phyloP scores from a whole-genome alignment of 306 rosid genomes.

The Prunus salicina region DNA sequence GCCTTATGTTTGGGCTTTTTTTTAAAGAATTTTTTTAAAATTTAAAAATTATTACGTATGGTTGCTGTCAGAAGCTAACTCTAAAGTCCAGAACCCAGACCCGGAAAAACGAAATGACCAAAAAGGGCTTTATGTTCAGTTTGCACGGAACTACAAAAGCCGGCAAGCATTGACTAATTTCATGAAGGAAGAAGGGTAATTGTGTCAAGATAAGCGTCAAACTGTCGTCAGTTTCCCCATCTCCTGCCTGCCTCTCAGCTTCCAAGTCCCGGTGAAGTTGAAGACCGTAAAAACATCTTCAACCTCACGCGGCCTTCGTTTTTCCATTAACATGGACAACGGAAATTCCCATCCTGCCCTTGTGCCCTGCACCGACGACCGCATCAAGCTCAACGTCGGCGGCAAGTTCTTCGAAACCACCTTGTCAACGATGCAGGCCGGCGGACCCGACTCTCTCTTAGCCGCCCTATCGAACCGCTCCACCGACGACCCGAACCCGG shows the following conservation, averaged over 20 bases:
- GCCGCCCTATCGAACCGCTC: slow-evolving; percentile 58
- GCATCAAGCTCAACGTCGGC: slow-evolving; percentile 86
- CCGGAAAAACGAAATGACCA: background rate
- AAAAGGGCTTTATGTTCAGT: background rate
- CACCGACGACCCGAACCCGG: slow-evolving; percentile 42
- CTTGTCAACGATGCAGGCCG: slow-evolving; percentile 59
- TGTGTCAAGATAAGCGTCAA: background rate
- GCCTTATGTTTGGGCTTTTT: no score
- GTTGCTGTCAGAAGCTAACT: background rate
- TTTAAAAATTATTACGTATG: no score
- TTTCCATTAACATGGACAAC: slow-evolving; percentile 18
- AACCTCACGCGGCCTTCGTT: background rate
- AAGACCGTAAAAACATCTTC: slow-evolving; percentile 1
- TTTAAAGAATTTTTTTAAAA: no score
- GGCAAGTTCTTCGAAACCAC: slow-evolving; percentile 85
- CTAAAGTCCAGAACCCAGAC: background rate
- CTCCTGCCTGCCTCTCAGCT: background rate
- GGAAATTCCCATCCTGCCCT: slow-evolving; percentile 26
- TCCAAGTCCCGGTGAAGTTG: background rate
- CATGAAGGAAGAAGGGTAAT: background rate
- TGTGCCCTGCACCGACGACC: slow-evolving; percentile 41
- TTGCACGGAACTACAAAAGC: background rate
- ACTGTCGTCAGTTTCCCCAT: background rate
- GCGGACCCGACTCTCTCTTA: slow-evolving; percentile 75
- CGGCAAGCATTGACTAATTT: background rate